Evolutionary conservation across 768 basidiomycete genomes (phyloP), one percentile per base, ranked within the genome.

Genomic region (Russula earlei): DNA sequence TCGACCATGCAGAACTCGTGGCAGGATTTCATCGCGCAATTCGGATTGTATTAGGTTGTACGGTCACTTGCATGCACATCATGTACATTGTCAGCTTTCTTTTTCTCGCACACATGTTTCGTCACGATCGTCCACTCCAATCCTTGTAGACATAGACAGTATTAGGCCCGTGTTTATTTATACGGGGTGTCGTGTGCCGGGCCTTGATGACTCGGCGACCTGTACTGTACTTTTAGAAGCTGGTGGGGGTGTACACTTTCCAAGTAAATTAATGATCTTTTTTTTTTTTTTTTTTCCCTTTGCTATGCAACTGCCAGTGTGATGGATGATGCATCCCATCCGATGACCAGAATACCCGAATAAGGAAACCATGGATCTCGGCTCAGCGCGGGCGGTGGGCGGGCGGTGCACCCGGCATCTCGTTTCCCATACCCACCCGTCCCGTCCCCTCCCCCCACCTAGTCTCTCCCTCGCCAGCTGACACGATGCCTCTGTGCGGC

Each of bases 11-110:
- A 59, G 4, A 49, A 10, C 11, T 45, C 59, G 0, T 60, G 59
- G 59, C 66, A 69, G 54, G 70, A 68, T 54, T 68, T 71, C 45
- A 66, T 70, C 7, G 64, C 67, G 22, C 67, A 68, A 61, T 69
- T 55, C 61, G 64, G 45, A 60, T 65, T 62, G 63, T 58, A 62
- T 52, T 37, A 46, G 25, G 9, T 29, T 25, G 31, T 41, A 24
- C 34, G 11, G 34, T 12, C 12, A 12, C 10, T 14, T 11, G 31
- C n/a, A n/a, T n/a, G n/a, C n/a, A n/a, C n/a, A n/a, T n/a, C n/a
- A n/a, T n/a, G 11, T 11, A 33, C 31, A 7, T 33, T 11, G 11
- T 36, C 34, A 36, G 11, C 10, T 14, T 11, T 36, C 15, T 36
- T 11, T 4, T 14, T 36, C 14, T 36, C 14, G 15, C 34, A 5